Evolutionary conservation across 331 rosid genomes (phyloP).

Genomic region (Rosa hybrid): DNA sequence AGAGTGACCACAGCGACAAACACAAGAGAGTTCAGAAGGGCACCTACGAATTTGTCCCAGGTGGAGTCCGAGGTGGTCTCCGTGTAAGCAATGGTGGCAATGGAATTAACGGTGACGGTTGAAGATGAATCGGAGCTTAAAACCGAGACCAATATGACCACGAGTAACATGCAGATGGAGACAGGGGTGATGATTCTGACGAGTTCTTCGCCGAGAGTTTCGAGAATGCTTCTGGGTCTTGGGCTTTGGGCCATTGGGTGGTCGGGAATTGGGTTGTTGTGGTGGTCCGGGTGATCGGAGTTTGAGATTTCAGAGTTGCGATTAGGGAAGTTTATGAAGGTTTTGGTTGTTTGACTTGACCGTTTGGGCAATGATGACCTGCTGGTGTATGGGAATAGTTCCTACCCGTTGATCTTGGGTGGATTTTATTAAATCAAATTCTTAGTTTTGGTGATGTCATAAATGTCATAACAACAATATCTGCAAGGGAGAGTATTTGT

Average conservation of each 20-base stretch:
- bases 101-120: slow-evolving; percentile 39
- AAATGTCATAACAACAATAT: too few relatives aligned
- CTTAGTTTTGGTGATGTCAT: not conserved
- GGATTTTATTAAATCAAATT: not conserved
- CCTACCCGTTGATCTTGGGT: slow-evolving; percentile 14
- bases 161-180: slow-evolving; percentile 87
- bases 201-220: slow-evolving; percentile 76
- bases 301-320: not conserved
- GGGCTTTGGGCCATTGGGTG: slow-evolving; percentile 62
- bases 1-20: slow-evolving; percentile 69
- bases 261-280: slow-evolving; percentile 15
- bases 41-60: slow-evolving; percentile 88
- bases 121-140: slow-evolving; percentile 48
- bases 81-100: slow-evolving; percentile 71
- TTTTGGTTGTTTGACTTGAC: not conserved
- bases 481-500: too few relatives aligned
- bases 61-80: slow-evolving; percentile 67
- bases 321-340: not conserved
- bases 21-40: slow-evolving; percentile 72
- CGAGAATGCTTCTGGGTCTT: slow-evolving; percentile 51
- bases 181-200: slow-evolving; percentile 80
- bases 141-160: slow-evolving; percentile 72
- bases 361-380: not conserved
- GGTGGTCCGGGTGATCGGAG: slow-evolving; percentile 1
- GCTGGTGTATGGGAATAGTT: not conserved